Percentiles rank a stretch among this genome's conserved stretches.
These are phyloP conservation scores for Yamadazyma insecticola DNA, from an alignment of 805 yeast genomes.

Conservation along the genomic window DNA sequence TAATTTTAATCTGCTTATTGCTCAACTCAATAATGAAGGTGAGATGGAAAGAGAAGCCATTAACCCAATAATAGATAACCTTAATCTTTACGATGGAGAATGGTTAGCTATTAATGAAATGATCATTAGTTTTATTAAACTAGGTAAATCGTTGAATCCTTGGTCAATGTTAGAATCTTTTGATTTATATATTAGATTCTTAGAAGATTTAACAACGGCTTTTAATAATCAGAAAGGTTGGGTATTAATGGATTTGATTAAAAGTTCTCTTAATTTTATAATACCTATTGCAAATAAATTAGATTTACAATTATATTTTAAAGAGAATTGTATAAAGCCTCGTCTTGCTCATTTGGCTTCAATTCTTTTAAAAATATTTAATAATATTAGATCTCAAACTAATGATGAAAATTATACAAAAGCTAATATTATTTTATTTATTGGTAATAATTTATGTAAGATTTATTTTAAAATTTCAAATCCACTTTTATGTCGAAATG, in stretches of 20 bases:
- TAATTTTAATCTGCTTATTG: constrained; percentile 4
- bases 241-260: constrained; percentile 29
- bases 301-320: constrained; percentile 37
- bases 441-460: constrained; percentile 52
- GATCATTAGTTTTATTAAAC: constrained; percentile 41
- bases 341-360: constrained; percentile 49
- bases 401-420: constrained; percentile 37
- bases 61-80: constrained; percentile 2
- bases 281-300: constrained; percentile 42
- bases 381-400: constrained; percentile 49
- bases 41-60: no score
- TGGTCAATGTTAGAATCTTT: constrained; percentile 48
- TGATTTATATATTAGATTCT: constrained; percentile 46
- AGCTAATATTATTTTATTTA: constrained; percentile 41
- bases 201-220: constrained; percentile 45
- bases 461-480: constrained; percentile 51
- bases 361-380: constrained; percentile 53
- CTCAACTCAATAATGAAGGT: constrained; percentile 4
- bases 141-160: constrained; percentile 51
- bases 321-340: constrained; percentile 39
- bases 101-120: constrained; percentile 45
- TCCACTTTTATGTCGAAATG: constrained; percentile 57
- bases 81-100: constrained; percentile 16
- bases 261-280: constrained; percentile 31
- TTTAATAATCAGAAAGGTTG: constrained; percentile 37